A percentile compares a stretch with the other conserved stretches of the same genome.
These are phyloP conservation scores for Hippophae gyantsensis DNA, from an alignment of 306 rosid species.

Conservation along the genomic window DNA sequence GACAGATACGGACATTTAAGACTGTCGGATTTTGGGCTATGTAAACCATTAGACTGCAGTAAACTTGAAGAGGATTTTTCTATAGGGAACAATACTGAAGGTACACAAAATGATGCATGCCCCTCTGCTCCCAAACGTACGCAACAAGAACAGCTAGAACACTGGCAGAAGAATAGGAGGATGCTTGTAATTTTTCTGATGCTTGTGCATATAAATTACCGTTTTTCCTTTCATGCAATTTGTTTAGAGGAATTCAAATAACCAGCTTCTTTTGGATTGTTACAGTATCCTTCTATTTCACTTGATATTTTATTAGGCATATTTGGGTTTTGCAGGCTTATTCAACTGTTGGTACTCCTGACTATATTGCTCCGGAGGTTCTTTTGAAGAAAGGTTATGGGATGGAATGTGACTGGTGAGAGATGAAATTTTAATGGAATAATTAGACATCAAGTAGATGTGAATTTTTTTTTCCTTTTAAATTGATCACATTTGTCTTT, in stretches of 20 bases:
- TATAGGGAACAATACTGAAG: conserved; percentile 41
- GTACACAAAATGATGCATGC: conserved; percentile 48
- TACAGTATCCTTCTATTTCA: background rate
- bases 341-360: conserved; percentile 99
- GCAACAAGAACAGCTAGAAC: conserved; percentile 83
- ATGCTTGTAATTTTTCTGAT: conserved; percentile 57
- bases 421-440: conserved; percentile 7
- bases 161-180: conserved; percentile 97
- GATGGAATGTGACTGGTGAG: conserved; percentile 99
- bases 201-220: background rate
- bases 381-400: conserved; percentile 93
- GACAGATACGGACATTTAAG: conserved; percentile 92
- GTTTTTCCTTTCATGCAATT: conserved; percentile 3
- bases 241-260: background rate
- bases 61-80: conserved; percentile 65
- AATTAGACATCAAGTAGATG: no score
- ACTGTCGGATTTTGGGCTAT: conserved; percentile 90
- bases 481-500: no score
- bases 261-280: background rate
- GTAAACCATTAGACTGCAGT: conserved; percentile 93
- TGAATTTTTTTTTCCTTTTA: no score
- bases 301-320: conserved; percentile 15
- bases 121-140: conserved; percentile 70
- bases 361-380: conserved; percentile 99
- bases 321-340: conserved; percentile 66